Base-by-base conservation (phyloP, 2,329 filamentous ascomycete genomes). In the Monilinia fructicola region DNA sequence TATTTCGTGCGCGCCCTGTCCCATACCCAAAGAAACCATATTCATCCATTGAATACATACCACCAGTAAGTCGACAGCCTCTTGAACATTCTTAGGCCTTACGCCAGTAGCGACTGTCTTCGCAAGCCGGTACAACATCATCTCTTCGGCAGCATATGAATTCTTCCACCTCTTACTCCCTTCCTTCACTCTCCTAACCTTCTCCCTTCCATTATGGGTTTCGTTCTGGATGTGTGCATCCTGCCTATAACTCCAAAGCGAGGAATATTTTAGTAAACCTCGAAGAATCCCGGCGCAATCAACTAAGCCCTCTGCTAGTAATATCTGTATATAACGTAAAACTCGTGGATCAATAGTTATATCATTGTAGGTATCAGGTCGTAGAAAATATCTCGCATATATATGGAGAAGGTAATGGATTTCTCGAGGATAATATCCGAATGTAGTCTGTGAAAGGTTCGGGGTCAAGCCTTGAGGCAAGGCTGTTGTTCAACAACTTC, bases 311-410 rank as follows among this genome's bases (percentile, higher is more conserved):
- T 81, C 80, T 42, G 80, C 77, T 54, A 83, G 79, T 56, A 90
- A 81, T 23, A 81, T 78, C 70, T 87, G 81, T 12, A 89, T 75
- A 73, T 88, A 90, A n/a, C 79, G 81, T 0, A 83, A 81, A 11
- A 88, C 80, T 69, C 85, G 82, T 11, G 85, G 84, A 70, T 90
- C 86, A 72, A 87, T 81, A 66, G 78, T 82, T 40, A 69, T 64
- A 73, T 83, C 78, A 69, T 74, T 70, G 70, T 77, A 73, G 26
- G 79, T 77, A 54, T 81, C 80, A 3, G 87, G 87, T 31, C 81
- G 81, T 52, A 90, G 78, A 71, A 71, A 87, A 83, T 63, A 89
- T 75, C 70, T 87, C 82, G 77, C 86, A 84, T 69, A 89, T 77
- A 67, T 80, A 75, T 14, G 77, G 69, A 10, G 85, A 78, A 4